Evolutionary conservation across 177 flowering plant genomes (phyloP), one percentile per base, ranked within the genome.

Genomic region (Tripterygium wilfordii): DNA sequence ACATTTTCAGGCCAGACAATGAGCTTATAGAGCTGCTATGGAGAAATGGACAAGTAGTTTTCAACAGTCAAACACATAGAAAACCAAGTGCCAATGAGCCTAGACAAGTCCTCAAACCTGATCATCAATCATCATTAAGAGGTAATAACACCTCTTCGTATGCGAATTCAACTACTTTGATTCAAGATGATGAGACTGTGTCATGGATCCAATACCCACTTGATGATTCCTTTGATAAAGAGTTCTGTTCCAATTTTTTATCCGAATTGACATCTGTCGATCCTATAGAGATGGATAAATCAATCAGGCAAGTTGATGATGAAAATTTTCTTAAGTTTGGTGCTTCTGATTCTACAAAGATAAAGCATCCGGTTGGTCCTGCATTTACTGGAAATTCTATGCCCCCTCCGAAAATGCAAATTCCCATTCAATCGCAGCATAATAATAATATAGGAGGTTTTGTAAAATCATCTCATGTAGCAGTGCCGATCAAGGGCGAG

Each of bases 11-110:
- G 63, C 48, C 50, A 26, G 76, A 71, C 19, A 45, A 57, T 45
- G 88, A 69, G 48, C 64, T 78, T 4, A 73, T 58, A 31, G 88
- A 81, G 76, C 69, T 81, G 12, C 28, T 78, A 50, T 81, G 83
- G 83, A 45, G 51, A 56, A 74, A 81, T 54, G 88, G 88, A 15
- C 82, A 78, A 47, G 82, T 81, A 30, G 79, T 81, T 15, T 44
- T 71, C 24, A 66, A 69, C 19, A 74, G 78, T 60, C 79, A 81
- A 60, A 69, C 64, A 5, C 69, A 71, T 20, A 47, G 65, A 18
- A 28, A 50, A 44, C 38, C 73, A 70, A 43, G 9, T 19, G 24
- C 51, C 10, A 51, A 43, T 42, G 77, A 69, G 16, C 38, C 45
- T 4, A 66, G 53, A 47, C 71, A 65, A 39, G 26, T n/a, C n/a